Evolutionary conservation across 2,329 filamentous ascomycete genomes (phyloP).

Genomic region (Colletotrichum somersetense): DNA sequence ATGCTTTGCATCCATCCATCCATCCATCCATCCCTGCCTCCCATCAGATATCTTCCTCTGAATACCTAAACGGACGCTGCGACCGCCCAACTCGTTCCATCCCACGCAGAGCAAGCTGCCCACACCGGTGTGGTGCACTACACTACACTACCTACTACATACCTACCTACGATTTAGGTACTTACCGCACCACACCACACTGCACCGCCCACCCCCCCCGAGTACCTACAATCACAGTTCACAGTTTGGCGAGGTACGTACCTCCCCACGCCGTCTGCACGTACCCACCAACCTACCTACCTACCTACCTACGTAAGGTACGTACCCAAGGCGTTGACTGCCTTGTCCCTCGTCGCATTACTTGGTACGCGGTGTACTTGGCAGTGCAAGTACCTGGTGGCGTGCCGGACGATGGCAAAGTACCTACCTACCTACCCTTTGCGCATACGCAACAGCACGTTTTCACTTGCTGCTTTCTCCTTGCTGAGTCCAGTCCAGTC

Average conservation of each 20-base stretch:
- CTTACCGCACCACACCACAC: not conserved
- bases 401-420: slow-evolving; percentile 33
- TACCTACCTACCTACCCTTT: slow-evolving; percentile 11
- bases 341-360: too few species aligned
- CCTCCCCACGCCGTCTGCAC: not conserved
- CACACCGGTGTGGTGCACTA: not conserved
- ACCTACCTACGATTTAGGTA: not conserved
- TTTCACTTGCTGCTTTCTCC: slow-evolving; percentile 9
- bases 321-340: too few species aligned
- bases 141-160: too few species aligned
- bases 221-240: not conserved
- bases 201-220: too few species aligned
- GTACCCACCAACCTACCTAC: slow-evolving; percentile 10
- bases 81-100: not conserved
- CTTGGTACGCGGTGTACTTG: not conserved
- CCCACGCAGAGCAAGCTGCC: not conserved
- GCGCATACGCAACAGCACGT: slow-evolving; percentile 23
- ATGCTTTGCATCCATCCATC: not conserved
- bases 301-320: too few species aligned
- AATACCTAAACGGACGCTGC: not conserved
- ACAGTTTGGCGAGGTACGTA: slow-evolving; percentile 8
- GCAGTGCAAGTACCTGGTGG: slow-evolving; percentile 26
- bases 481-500: not conserved
- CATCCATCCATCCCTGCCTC: slow-evolving; percentile 4
- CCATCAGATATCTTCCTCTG: not conserved